Conservation (phyloP, 805 yeast species). For the Saccharomycopsis vini region DNA sequence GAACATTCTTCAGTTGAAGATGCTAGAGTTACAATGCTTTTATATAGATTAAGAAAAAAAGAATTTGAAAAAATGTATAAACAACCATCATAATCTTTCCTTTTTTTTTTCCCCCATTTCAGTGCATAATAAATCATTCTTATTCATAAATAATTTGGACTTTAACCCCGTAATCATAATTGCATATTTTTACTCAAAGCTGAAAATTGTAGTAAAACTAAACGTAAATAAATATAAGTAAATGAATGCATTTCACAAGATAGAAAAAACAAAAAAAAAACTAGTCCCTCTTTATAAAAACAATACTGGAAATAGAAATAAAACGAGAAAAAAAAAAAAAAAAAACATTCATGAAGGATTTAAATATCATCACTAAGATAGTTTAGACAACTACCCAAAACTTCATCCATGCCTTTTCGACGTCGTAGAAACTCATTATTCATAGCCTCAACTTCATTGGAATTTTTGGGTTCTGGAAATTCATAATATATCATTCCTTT, state of each 20-base stretch:
- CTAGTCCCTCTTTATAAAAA: background rate
- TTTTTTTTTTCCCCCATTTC: too few relatives aligned
- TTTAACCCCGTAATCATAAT: too few relatives aligned
- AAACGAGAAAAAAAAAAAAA: background rate
- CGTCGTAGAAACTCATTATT: background rate
- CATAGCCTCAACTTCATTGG: background rate
- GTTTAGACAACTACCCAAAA: background rate
- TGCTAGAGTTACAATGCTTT: constrained; percentile 78
- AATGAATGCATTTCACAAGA: background rate
- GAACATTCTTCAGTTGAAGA: constrained; percentile 87
- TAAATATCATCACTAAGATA: background rate
- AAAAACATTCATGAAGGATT: too few relatives aligned
- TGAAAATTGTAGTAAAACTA: too few relatives aligned
- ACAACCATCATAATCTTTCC: too few relatives aligned
- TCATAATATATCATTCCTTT: background rate
- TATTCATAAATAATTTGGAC: too few relatives aligned
- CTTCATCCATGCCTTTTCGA: background rate
- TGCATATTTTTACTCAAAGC: too few relatives aligned
- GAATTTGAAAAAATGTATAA: constrained; percentile 57
- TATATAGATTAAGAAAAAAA: constrained; percentile 54
- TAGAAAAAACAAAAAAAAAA: too few relatives aligned
- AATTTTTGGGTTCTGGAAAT: background rate
- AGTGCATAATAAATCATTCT: too few relatives aligned
- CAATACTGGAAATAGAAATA: too few relatives aligned
- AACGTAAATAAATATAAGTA: background rate